Percentiles rank a stretch among this genome's conserved stretches.
phyloP scores from a whole-genome alignment of 208 protist genomes.

The Plasmodiophora brassicae region DNA sequence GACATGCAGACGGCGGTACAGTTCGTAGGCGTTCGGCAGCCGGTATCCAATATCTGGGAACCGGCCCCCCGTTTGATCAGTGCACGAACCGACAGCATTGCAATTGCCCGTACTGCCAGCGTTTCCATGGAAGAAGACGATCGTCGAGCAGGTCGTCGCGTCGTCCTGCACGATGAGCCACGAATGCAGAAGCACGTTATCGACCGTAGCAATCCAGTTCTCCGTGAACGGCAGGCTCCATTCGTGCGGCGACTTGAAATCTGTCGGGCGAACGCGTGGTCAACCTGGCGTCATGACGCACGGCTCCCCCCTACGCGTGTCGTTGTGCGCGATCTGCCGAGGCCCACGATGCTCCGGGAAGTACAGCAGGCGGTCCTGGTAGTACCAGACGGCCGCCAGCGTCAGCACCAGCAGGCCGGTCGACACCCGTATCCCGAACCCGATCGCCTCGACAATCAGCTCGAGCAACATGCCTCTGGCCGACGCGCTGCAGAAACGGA shows the following conservation, averaged over 20 bases:
- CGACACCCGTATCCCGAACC: no score
- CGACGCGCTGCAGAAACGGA: no score
- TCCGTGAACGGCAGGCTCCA: background rate
- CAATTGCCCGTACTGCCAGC: background rate
- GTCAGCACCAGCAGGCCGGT: no score
- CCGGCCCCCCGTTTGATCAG: background rate
- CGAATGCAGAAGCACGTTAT: background rate
- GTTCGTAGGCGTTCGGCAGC: background rate
- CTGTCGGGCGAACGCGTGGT: background rate
- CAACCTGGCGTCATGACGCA: background rate
- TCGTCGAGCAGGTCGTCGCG: background rate
- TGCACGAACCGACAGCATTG: background rate
- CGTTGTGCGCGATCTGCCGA: background rate
- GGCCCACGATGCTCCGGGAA: background rate
- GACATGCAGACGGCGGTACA: background rate
- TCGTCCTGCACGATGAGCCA: background rate
- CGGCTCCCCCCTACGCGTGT: background rate
- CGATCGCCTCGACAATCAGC: no score
- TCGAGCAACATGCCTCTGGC: no score
- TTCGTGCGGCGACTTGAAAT: background rate
- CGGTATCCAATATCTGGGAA: slow-evolving; percentile 27
- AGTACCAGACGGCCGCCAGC: no score
- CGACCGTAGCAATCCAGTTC: background rate
- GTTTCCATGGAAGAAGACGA: slow-evolving; percentile 30
- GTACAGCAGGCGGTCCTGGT: background rate